Evolutionary conservation across 2,329 filamentous ascomycete species (phyloP).

Genomic region (Fusarium equiseti): DNA sequence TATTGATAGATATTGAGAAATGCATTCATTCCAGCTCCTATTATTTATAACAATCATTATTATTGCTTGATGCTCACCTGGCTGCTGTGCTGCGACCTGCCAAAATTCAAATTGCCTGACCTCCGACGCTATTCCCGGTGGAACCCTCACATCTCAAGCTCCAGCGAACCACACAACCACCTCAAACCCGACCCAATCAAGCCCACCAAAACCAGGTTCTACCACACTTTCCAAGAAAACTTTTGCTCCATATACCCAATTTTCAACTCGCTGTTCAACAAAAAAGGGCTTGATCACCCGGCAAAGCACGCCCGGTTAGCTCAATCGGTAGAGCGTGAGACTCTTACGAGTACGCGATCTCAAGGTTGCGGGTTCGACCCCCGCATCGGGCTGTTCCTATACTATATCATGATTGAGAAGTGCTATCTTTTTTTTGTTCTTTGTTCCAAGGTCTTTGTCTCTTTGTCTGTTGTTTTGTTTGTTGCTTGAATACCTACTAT

Average conservation of each 20-base stretch:
- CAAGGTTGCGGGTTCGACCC: slow-evolving; percentile 69
- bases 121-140: not conserved
- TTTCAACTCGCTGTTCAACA: slow-evolving; percentile 7
- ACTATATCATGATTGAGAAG: slow-evolving; percentile 46
- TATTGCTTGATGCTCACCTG: not conserved
- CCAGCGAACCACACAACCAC: slow-evolving; percentile 15
- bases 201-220: not conserved
- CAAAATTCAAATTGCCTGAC: not conserved
- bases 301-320: slow-evolving; percentile 59
- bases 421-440: slow-evolving; percentile 36
- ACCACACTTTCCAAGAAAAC: not conserved
- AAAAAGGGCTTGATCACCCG: slow-evolving; percentile 56
- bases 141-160: not conserved
- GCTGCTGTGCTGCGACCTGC: not conserved
- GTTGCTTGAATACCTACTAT: fast-evolving
- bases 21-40: not conserved
- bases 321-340: slow-evolving; percentile 72
- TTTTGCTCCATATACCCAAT: fast-evolving
- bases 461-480: not conserved
- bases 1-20: not conserved
- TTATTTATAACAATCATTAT: no score
- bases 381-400: slow-evolving; percentile 58
- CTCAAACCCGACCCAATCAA: not conserved
- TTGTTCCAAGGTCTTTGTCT: not conserved
- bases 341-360: slow-evolving; percentile 66